Percentiles rank a stretch among this genome's conserved stretches.
Conservation (phyloP, 2,329 filamentous ascomycete genomes). For the Trichothecium roseum region DNA sequence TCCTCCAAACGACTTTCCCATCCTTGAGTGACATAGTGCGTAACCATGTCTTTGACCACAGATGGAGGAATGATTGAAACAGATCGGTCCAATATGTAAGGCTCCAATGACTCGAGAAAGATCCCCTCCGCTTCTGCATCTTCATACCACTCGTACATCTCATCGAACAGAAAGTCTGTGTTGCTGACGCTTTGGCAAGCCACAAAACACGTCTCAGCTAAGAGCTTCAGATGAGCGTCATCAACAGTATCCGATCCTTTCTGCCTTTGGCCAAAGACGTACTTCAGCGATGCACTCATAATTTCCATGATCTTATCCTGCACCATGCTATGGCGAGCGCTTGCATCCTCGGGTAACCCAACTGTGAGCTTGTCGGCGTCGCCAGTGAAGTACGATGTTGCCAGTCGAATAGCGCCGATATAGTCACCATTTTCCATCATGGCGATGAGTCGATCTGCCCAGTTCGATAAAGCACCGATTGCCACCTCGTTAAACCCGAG, state of each 20-base stretch:
- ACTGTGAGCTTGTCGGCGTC: slow-evolving; percentile 91
- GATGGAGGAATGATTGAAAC: slow-evolving; percentile 69
- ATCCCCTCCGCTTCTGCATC: slow-evolving; percentile 61
- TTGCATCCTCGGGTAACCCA: slow-evolving; percentile 77
- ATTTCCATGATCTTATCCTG: slow-evolving; percentile 86
- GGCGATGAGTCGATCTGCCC: slow-evolving; percentile 87
- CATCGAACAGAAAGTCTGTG: slow-evolving; percentile 77
- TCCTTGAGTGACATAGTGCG: slow-evolving; percentile 66
- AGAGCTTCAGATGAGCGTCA: slow-evolving; percentile 57
- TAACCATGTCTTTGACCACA: slow-evolving; percentile 77
- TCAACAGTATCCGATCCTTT: slow-evolving; percentile 33
- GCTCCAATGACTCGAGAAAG: slow-evolving; percentile 82
- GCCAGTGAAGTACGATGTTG: slow-evolving; percentile 85
- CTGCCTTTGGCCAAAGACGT: slow-evolving; percentile 64
- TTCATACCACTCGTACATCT: slow-evolving; percentile 84
- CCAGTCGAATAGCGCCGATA: slow-evolving; percentile 79
- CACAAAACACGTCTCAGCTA: slow-evolving; percentile 74
- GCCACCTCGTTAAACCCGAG: slow-evolving; percentile 90
- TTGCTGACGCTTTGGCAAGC: slow-evolving; percentile 73
- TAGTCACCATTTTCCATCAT: slow-evolving; percentile 97
- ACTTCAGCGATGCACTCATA: slow-evolving; percentile 82
- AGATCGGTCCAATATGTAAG: slow-evolving; percentile 71
- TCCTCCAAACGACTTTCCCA: slow-evolving; percentile 77
- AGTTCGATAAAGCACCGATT: slow-evolving; percentile 87
- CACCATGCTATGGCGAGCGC: slow-evolving; percentile 68